phyloP scores from a whole-genome alignment of 1,284 basidiomycete genomes.

The Ustilago tritici region DNA sequence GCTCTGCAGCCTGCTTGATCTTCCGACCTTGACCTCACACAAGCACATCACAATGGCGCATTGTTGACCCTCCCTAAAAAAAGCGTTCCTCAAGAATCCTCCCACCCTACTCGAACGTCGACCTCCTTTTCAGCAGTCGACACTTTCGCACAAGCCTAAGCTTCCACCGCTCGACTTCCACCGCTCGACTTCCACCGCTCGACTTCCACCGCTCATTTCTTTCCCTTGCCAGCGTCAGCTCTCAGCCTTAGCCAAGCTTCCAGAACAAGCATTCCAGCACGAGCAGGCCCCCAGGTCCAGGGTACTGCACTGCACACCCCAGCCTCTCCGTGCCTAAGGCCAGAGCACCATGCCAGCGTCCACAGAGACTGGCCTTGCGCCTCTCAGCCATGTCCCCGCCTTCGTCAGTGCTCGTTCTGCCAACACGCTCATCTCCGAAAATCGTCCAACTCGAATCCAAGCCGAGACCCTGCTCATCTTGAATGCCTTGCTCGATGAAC shows the following conservation, averaged over 20 bases:
- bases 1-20: constrained; percentile 7
- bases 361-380: constrained; percentile 5
- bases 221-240: no score
- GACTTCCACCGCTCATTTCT: no score
- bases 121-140: not conserved
- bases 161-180: not conserved
- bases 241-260: no score
- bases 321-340: not conserved
- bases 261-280: no score
- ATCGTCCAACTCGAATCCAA: constrained; percentile 64
- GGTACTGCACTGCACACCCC: no score
- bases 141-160: no score
- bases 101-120: not conserved
- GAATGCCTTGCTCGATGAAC: constrained; percentile 61
- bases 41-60: constrained; percentile 11
- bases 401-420: constrained; percentile 62
- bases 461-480: constrained; percentile 57
- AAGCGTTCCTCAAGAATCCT: not conserved
- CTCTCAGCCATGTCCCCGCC: constrained; percentile 29
- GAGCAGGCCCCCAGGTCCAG: no score
- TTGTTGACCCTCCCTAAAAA: constrained; percentile 2
- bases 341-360: constrained; percentile 17
- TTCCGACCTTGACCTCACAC: constrained; percentile 8
- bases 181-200: no score
- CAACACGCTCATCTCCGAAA: constrained; percentile 61